These are phyloP conservation scores for Pterula multifida DNA, from an alignment of 1,284 basidiomycete genomes.

Conservation along the genomic window DNA sequence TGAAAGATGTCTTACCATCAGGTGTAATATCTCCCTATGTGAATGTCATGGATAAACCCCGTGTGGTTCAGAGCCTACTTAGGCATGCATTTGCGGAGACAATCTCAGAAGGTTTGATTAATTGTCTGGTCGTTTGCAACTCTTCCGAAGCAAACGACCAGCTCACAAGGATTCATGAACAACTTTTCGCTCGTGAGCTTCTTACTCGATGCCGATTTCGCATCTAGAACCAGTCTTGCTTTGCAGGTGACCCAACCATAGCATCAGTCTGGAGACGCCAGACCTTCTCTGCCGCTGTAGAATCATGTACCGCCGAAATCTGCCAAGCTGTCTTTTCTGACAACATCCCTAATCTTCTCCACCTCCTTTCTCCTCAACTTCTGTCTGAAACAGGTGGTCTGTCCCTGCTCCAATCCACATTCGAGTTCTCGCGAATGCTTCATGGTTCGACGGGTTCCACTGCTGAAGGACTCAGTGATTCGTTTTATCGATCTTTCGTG, in stretches of 20 bases:
- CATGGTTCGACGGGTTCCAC: slow-evolving; percentile 22
- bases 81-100: slow-evolving; percentile 67
- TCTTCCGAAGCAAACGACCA: slow-evolving; percentile 71
- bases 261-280: slow-evolving; percentile 77
- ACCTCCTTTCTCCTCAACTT: slow-evolving; percentile 25
- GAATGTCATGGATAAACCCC: slow-evolving; percentile 15
- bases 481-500: slow-evolving; percentile 73
- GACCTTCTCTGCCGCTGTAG: slow-evolving; percentile 73
- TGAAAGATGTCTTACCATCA: slow-evolving; percentile 43
- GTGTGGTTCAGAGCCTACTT: slow-evolving; percentile 57
- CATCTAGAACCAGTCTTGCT: no score
- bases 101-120: slow-evolving; percentile 69
- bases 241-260: slow-evolving; percentile 62
- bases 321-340: slow-evolving; percentile 51
- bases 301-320: slow-evolving; percentile 58
- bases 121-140: slow-evolving; percentile 67
- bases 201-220: slow-evolving; percentile 3
- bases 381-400: not conserved
- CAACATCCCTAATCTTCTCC: slow-evolving; percentile 48
- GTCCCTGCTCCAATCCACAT: slow-evolving; percentile 51
- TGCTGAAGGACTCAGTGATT: slow-evolving; percentile 24
- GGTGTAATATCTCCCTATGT: slow-evolving; percentile 18
- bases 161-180: slow-evolving; percentile 71
- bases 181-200: slow-evolving; percentile 62
- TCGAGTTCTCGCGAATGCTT: slow-evolving; percentile 70